phyloP scores from a whole-genome alignment of 176 grass and related monocot genomes.

The maize (Zea mays) region DNA sequence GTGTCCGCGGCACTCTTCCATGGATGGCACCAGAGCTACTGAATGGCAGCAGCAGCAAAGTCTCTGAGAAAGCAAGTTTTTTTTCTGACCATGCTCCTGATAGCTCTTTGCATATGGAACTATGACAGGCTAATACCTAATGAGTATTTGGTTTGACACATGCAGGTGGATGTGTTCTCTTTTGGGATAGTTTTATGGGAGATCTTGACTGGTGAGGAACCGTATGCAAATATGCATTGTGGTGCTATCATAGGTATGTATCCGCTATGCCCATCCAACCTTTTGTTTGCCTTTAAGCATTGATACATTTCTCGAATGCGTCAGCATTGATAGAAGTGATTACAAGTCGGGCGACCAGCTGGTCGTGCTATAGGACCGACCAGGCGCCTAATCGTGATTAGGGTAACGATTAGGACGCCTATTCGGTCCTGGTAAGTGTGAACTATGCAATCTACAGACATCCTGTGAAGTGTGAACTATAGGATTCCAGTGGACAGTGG shows the following conservation, averaged over 20 bases:
- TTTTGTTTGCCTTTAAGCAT: not conserved
- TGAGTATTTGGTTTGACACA: not conserved
- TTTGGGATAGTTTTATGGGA: slow-evolving; percentile 97
- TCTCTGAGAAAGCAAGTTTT: slow-evolving; percentile 83
- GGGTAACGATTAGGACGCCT: no score
- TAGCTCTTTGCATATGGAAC: slow-evolving; percentile 9
- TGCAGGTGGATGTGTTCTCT: slow-evolving; percentile 94
- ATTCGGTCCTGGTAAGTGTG: no score
- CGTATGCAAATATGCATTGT: slow-evolving; percentile 93
- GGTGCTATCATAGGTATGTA: slow-evolving; percentile 87
- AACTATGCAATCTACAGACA: no score
- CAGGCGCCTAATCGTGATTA: no score
- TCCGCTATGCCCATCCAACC: not conserved
- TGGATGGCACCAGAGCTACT: slow-evolving; percentile 99
- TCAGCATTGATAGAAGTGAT: not conserved
- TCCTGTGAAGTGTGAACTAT: no score
- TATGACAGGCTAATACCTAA: slow-evolving; percentile 6
- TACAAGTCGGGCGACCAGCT: no score
- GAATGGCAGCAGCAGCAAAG: slow-evolving; percentile 86
- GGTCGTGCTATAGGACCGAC: no score
- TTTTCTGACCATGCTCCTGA: not conserved
- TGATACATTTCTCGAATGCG: not conserved
- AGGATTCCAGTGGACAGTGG: no score
- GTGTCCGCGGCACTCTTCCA: slow-evolving; percentile 94
- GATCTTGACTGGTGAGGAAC: slow-evolving; percentile 89